Evolutionary conservation across 352 stramenopile species (phyloP), one percentile per base, ranked within the genome.

Genomic region (Phytopythium chamaehyphon): DNA sequence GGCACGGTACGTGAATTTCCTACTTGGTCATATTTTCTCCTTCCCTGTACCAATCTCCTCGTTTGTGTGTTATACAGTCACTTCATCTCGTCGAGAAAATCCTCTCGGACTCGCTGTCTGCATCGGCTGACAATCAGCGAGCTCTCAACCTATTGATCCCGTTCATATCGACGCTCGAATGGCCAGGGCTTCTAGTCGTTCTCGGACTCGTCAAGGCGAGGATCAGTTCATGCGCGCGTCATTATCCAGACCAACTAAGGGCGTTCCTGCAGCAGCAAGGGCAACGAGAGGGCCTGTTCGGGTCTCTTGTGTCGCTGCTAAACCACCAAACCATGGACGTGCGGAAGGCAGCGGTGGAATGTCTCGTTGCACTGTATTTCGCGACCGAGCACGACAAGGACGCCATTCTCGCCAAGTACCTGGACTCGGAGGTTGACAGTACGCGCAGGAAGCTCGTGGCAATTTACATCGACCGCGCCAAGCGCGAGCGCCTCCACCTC

Each of bases 391-490:
- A 79, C 44, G 73, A 92, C 51, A 61, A 70, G 35, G 35, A 36
- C 0, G 52, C 62, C 14, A 51, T 86, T 10, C 48, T 81, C 21
- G 51, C 59, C 36, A 69, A 71, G 46, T 88, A 73, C 45, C 58
- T 92, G 19, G 40, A 61, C 9, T 40, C 65, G 8, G 63, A 80
- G n/a, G 51, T 86, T 16, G 73, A 86, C 50, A 60, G 63, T 26
- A 85, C 67, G 8, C 79, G 73, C 37, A 61, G 63, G 45, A 76
- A 71, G 46, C 51, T 92, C 12, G 66, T 92, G 10, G 66, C 87
- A 26, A 90, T 92, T 59, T 92, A 85, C 64, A 84, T 92, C 26
- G 65, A 88, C 45, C 81, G 78, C 36, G 69, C 64, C n/a, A 77
- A 70, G 45, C 64, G 73, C 45, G 57, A 83, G 40, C 68, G 66